Evolutionary conservation across 257 asterid species (phyloP).

Genomic region (Cruciata laevipes): DNA sequence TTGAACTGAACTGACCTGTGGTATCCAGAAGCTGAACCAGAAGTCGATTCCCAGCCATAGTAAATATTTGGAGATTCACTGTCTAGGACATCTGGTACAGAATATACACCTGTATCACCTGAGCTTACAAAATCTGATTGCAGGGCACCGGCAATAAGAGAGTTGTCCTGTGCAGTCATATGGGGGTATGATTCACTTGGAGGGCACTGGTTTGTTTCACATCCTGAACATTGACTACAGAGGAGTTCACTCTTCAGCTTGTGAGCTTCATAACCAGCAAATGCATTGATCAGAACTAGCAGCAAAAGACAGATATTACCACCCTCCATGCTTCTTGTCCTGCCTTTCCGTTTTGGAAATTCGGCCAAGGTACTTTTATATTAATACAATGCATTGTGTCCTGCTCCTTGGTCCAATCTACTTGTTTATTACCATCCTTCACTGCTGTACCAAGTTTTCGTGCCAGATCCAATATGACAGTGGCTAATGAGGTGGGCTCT

Average conservation of each 20-base stretch:
- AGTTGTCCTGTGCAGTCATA: slow-evolving; percentile 57
- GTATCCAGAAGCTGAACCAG: slow-evolving; percentile 61
- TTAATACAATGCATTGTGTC: not conserved
- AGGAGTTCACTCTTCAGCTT: slow-evolving; percentile 33
- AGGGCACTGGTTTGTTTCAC: slow-evolving; percentile 47
- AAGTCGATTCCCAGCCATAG: slow-evolving; percentile 69
- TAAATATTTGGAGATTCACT: slow-evolving; percentile 32
- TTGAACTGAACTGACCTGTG: slow-evolving; percentile 40
- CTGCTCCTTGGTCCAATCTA: slow-evolving; percentile 11
- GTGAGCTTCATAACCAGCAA: not conserved
- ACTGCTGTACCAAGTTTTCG: not conserved
- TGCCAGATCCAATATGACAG: slow-evolving; percentile 8
- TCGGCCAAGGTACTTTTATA: slow-evolving; percentile 3
- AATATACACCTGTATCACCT: slow-evolving; percentile 47
- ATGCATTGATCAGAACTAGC: slow-evolving; percentile 8
- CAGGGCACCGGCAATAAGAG: slow-evolving; percentile 45
- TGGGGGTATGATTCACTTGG: slow-evolving; percentile 52
- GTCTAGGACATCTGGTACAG: slow-evolving; percentile 39
- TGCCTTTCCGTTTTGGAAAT: not conserved
- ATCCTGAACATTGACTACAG: slow-evolving; percentile 48
- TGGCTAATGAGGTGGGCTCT: slow-evolving; percentile 3
- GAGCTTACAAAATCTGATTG: slow-evolving; percentile 53
- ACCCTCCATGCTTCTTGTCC: not conserved
- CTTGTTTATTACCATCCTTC: not conserved
- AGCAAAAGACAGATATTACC: slow-evolving; percentile 17